These are phyloP conservation scores for Penicillium thymicola DNA, from an alignment of 2,329 filamentous ascomycete species.

Conservation along the genomic window DNA sequence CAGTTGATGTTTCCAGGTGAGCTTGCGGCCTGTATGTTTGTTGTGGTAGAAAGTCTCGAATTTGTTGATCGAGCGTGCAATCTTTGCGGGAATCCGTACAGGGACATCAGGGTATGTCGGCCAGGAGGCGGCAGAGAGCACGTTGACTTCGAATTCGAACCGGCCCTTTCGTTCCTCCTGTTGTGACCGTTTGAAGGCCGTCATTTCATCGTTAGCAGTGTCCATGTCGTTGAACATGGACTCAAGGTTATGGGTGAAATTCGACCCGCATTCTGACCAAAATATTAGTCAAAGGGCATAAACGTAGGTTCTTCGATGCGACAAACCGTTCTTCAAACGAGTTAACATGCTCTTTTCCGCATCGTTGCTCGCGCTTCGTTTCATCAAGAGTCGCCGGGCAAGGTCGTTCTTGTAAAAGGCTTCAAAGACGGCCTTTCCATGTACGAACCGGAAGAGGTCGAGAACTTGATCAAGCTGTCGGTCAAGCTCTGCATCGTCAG, in stretches of 20 bases:
- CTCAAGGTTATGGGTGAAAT: conserved; percentile 95
- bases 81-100: conserved; percentile 70
- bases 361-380: conserved; percentile 86
- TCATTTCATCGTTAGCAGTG: conserved; percentile 86
- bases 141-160: conserved; percentile 66
- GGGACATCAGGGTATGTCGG: conserved; percentile 78
- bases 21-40: conserved; percentile 82
- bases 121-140: conserved; percentile 90
- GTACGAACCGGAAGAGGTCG: conserved; percentile 92
- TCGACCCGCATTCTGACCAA: conserved; percentile 75
- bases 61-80: conserved; percentile 70
- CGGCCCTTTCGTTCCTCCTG: conserved; percentile 56
- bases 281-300: conserved; percentile 4
- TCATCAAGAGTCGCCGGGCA: conserved; percentile 84
- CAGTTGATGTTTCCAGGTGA: conserved; percentile 92
- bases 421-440: conserved; percentile 96
- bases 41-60: conserved; percentile 84
- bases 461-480: conserved; percentile 88
- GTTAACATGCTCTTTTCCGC: conserved; percentile 94
- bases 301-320: not conserved
- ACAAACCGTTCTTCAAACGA: conserved; percentile 70
- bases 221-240: conserved; percentile 99
- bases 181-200: conserved; percentile 69
- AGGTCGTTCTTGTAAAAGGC: conserved; percentile 99
- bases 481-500: conserved; percentile 90